Conservation (phyloP, 495 filamentous ascomycete species). For the Xylaria bambusicola region DNA sequence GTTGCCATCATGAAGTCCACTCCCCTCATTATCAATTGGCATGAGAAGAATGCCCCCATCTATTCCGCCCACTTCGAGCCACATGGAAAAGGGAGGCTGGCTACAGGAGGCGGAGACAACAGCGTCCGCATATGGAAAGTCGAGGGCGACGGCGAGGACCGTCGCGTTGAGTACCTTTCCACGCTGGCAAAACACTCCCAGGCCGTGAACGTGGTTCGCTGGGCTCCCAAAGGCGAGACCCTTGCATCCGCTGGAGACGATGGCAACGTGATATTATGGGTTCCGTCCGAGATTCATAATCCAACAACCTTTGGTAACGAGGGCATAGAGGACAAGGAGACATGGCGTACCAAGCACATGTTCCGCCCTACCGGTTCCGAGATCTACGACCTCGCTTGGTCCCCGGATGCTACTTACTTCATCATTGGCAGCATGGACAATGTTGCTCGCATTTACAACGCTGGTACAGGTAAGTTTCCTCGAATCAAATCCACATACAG, state of each 20-base stretch:
- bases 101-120: conserved; percentile 94
- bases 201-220: conserved; percentile 97
- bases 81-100: conserved; percentile 87
- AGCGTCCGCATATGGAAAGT: conserved; percentile 97
- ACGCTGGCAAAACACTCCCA: conserved; percentile 93
- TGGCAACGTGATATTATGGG: conserved; percentile 94
- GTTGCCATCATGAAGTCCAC: conserved; percentile 77
- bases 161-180: conserved; percentile 85
- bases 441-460: conserved; percentile 94
- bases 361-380: conserved; percentile 88
- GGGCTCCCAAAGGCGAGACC: conserved; percentile 90
- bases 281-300: conserved; percentile 72
- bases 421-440: conserved; percentile 99
- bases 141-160: conserved; percentile 79
- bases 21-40: conserved; percentile 92
- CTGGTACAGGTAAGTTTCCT: conserved; percentile 74
- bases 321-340: conserved; percentile 88
- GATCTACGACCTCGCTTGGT: conserved; percentile 98
- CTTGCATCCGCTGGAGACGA: conserved; percentile 95
- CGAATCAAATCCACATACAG: neutral
- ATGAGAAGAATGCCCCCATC: conserved; percentile 90
- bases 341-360: conserved; percentile 97
- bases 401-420: conserved; percentile 92
- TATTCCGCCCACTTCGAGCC: conserved; percentile 96
- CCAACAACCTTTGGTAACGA: conserved; percentile 73